Conservation (phyloP, 139 green algal species). For the Chlorella sorokiniana region DNA sequence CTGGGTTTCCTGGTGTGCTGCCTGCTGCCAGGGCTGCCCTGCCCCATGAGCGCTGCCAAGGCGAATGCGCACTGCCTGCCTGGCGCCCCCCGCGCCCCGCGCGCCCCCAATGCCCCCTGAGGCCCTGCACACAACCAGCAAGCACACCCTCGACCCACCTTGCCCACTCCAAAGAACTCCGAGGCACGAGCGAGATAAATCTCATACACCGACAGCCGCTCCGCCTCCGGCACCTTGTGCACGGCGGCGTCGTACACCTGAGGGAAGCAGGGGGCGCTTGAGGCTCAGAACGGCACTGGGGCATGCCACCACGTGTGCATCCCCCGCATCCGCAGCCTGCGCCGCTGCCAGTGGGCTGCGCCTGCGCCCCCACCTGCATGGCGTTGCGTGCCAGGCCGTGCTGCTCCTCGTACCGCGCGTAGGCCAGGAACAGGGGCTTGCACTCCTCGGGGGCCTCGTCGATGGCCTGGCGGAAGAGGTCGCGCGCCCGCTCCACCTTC, state of each 20-base stretch:
- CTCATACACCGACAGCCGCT: conserved; percentile 85
- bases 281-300: not conserved
- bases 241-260: conserved; percentile 75
- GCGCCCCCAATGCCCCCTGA: not conserved
- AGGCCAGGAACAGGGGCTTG: conserved; percentile 81
- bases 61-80: not conserved
- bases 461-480: conserved; percentile 95
- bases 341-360: not conserved
- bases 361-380: conserved; percentile 74
- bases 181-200: conserved; percentile 87
- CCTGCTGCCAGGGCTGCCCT: too few relatives aligned
- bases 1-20: too few relatives aligned
- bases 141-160: conserved; percentile 56
- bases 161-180: conserved; percentile 95
- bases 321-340: too few relatives aligned
- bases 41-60: too few relatives aligned
- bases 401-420: conserved; percentile 92
- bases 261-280: not conserved
- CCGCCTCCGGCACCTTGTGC: conserved; percentile 67
- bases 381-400: conserved; percentile 88
- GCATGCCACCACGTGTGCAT: too few relatives aligned
- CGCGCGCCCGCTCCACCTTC: conserved; percentile 94
- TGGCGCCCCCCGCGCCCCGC: not conserved
- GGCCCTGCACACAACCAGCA: not conserved
- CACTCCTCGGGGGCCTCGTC: conserved; percentile 55